Evolutionary conservation across 2,329 filamentous ascomycete species (phyloP).

Genomic region (Tolypocladium paradoxum): DNA sequence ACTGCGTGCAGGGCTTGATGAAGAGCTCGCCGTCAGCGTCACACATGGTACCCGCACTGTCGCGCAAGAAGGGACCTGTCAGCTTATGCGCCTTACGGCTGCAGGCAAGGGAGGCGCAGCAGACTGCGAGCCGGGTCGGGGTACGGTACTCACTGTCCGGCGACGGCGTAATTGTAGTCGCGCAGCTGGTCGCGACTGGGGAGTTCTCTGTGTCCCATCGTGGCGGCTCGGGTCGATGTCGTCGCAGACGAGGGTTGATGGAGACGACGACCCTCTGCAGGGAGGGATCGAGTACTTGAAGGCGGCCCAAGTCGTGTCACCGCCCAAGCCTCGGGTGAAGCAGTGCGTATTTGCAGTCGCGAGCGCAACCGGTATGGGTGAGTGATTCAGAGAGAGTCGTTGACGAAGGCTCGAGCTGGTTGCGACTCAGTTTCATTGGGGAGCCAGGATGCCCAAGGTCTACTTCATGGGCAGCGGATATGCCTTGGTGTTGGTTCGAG

Average conservation of each 20-base stretch:
- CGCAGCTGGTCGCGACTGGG: slow-evolving; percentile 52
- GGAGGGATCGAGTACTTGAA: not conserved
- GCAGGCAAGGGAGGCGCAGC: not conserved
- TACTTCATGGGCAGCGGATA: not conserved
- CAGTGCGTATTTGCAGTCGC: not conserved
- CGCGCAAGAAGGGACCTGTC: not conserved
- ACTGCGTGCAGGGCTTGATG: slow-evolving; percentile 83
- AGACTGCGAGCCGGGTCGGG: not conserved
- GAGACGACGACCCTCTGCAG: not conserved
- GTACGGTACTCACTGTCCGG: slow-evolving; percentile 61
- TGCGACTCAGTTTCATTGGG: not conserved
- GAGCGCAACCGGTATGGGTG: not conserved
- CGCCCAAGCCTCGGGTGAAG: not conserved
- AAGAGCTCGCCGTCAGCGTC: slow-evolving; percentile 76
- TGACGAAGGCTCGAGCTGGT: not conserved
- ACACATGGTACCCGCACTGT: slow-evolving; percentile 80
- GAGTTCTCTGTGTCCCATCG: slow-evolving; percentile 24
- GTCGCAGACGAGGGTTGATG: not conserved
- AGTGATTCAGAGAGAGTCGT: not conserved
- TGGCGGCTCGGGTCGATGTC: slow-evolving; percentile 2
- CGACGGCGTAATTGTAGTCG: slow-evolving; percentile 65
- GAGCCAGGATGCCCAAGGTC: not conserved
- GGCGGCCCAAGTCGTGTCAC: not conserved
- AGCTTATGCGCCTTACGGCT: not conserved
- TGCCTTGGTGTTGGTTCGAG: not conserved